Evolutionary conservation across 2,329 filamentous ascomycete species (phyloP), one percentile per base, ranked within the genome.

Genomic region (Geosmithia putterillii): DNA sequence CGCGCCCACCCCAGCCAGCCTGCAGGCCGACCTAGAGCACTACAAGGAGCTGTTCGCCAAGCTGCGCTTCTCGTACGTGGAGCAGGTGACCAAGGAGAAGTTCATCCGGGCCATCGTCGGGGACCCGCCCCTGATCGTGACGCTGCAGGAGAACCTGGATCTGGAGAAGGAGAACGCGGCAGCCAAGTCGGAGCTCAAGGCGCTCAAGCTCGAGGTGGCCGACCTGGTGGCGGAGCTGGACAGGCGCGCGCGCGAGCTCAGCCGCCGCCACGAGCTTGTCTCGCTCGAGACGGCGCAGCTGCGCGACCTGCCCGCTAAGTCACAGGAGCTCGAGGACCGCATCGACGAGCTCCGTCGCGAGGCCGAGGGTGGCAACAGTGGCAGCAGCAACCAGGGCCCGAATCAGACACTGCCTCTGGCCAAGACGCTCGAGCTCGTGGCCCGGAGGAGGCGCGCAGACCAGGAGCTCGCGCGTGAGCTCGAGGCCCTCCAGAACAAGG

Each of bases 41-140:
- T 95, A 96, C 67, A 87, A 86, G 65, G 89, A 95, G 63, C 76
- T 96, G 18, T 98, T 96, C 63, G 83, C 87, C 37, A 96, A 98
- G 66, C 74, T 96, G 35, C 86, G 90, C 52, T 96, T 96, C 69
- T 94, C 86, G 50, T 96, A 96, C 64, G 84, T 95, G 53, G 92
- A 98, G 64, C 92, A 96, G 69, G 88, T 96, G 48, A 96, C 90
- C 38, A 98, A 96, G 65, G 92, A 98, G 61, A 94, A 95, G 57
- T 96, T 95, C 62, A 81, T 98, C 44, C 86, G 88, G 51, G 82
- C 86, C 49, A 94, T 96, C 52, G 87, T 94, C 15, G 87, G 86
- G 49, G 86, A 95, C 49, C 87, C 89, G 41, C 92, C 90, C 0
- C 72, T 89, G 15, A 83, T 96, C 39, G 85, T 94, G 45, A 82